Base-by-base conservation (phyloP, 768 basidiomycete species). In the Suillus plorans region DNA sequence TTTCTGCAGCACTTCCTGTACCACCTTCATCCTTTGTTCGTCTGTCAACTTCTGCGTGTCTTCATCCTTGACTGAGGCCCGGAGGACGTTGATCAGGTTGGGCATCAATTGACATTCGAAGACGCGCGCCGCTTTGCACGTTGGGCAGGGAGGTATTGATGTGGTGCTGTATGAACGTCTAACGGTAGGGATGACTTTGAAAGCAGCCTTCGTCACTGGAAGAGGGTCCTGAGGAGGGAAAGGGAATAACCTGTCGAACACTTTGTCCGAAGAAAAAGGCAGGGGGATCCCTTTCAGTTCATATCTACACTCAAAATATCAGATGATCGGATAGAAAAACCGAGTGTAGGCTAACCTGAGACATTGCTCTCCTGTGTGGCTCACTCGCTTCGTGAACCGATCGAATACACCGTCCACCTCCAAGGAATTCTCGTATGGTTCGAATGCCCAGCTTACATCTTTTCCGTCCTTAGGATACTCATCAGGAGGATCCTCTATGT, bases 31-130 rank as follows among this genome's bases (percentile, higher is more conserved):
- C 70, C 92, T 80, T 74, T 92, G 88, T 70, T 87, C 90, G 53
- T 92, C 91, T 9, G 85, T 84, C 71, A 82, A 65, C 53, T 79
- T 80, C 68, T 73, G 76, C 31, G 69, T 49, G 39, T 67, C 64
- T 44, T 69, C 68, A 57, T 71, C 71, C 42, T 66, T 65, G 22
- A 58, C 50, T 45, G 69, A 73, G 67, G 73, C 72, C 60, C 82
- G 79, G 16, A 97, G 80, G 16, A 93, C 78, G 60, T 92, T 92
- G 74, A 98, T 95, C 61, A 98, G 79, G 72, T 95, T 94, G 2
- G 97, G 97, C 88, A 96, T 97, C 61, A 98, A 81, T 75, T 99
- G 97, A 70, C 91, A 91, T 74, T 99, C 97, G 74, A 97, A 99
- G 25, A 89, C 84, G 18, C 94, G 85, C 52, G 78, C 79, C 3